phyloP scores from a whole-genome alignment of 2,329 filamentous ascomycete species.

The Aureobasidium melanogenum region DNA sequence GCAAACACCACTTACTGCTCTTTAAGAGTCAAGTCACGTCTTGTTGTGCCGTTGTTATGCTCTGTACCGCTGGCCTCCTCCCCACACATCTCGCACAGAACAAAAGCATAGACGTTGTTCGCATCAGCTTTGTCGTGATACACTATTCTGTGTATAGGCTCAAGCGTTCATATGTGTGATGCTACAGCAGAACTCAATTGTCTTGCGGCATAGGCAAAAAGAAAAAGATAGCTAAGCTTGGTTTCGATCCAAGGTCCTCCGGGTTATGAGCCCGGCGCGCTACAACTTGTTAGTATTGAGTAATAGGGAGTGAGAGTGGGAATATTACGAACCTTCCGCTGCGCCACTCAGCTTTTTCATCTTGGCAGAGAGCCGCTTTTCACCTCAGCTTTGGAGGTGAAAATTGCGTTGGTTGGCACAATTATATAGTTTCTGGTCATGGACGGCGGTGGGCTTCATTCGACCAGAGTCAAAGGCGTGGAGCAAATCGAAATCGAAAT shows the following conservation, averaged over 20 bases:
- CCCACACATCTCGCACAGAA: not conserved
- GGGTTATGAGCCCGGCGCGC: slow-evolving; percentile 20
- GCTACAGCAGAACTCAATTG: not conserved
- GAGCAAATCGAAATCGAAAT: too few species aligned
- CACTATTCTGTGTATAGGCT: not conserved
- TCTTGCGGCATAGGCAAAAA: not conserved
- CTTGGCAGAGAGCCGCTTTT: too few species aligned
- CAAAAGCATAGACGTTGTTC: not conserved
- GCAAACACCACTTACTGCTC: too few species aligned
- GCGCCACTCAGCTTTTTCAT: slow-evolving; percentile 15
- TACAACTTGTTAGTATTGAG: not conserved
- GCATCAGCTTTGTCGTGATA: not conserved
- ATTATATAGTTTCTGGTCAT: too few species aligned
- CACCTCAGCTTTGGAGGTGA: too few species aligned
- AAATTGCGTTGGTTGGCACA: too few species aligned
- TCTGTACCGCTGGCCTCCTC: too few species aligned
- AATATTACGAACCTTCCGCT: slow-evolving; percentile 12
- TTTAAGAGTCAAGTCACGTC: too few species aligned
- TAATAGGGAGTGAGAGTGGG: not conserved
- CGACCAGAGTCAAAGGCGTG: too few species aligned
- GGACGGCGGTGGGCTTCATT: too few species aligned
- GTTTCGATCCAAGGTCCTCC: slow-evolving; percentile 20
- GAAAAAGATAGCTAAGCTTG: slow-evolving; percentile 15
- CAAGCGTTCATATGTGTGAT: not conserved
- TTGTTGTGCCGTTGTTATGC: too few species aligned